Evolutionary conservation across 257 asterid species (phyloP).

Genomic region (Paraleonurus japonicus): DNA sequence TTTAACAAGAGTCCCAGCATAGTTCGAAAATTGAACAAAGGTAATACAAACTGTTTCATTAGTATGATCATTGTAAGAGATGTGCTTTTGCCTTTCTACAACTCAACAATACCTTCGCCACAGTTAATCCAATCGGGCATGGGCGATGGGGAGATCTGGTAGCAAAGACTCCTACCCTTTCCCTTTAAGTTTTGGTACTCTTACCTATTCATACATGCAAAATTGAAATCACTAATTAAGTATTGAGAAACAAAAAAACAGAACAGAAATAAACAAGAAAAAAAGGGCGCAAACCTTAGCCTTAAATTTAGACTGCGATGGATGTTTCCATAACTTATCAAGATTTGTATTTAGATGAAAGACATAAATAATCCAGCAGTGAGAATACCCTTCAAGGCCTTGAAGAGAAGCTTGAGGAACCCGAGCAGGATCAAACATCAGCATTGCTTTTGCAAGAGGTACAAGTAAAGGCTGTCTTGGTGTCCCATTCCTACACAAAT

Average conservation of each 20-base stretch:
- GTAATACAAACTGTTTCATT: background rate
- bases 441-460: constrained; percentile 85
- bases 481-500: constrained; percentile 72
- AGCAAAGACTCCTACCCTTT: constrained; percentile 86
- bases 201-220: constrained; percentile 53
- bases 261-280: background rate
- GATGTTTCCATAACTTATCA: constrained; percentile 88
- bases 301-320: constrained; percentile 78
- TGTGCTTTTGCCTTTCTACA: constrained; percentile 11
- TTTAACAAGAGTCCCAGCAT: constrained; percentile 4
- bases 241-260: background rate
- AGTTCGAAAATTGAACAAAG: background rate
- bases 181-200: constrained; percentile 91
- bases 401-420: constrained; percentile 86
- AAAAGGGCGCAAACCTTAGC: constrained; percentile 61
- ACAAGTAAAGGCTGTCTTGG: constrained; percentile 98
- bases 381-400: constrained; percentile 88
- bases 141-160: constrained; percentile 99
- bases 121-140: constrained; percentile 94
- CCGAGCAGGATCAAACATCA: constrained; percentile 62
- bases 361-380: constrained; percentile 91
- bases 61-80: background rate
- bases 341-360: constrained; percentile 92
- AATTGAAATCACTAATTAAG: background rate
- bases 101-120: constrained; percentile 71